Evolutionary conservation across 768 basidiomycete species (phyloP).

Genomic region (Collybia mongolica): DNA sequence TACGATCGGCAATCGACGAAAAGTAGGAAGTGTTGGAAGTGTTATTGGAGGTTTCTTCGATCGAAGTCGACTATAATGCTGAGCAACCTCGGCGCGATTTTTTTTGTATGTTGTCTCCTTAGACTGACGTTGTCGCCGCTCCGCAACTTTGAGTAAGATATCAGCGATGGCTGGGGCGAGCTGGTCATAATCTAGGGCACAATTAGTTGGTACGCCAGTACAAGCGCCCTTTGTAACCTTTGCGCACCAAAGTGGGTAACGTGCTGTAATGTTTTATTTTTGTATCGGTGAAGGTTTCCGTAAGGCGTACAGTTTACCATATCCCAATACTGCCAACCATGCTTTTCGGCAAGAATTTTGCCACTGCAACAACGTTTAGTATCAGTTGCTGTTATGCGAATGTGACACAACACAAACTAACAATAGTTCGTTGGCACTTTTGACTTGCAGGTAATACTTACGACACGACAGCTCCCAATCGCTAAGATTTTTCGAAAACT

Average conservation of each 20-base stretch:
- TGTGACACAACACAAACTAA: constrained; percentile 9
- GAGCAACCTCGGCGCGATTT: constrained; percentile 35
- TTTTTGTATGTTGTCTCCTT: constrained; percentile 19
- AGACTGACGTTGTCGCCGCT: constrained; percentile 17
- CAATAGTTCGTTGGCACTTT: constrained; percentile 14
- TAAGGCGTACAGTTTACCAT: constrained; percentile 40
- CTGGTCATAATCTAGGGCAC: constrained; percentile 26
- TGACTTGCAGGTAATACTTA: neutral
- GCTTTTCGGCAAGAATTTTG: constrained; percentile 23
- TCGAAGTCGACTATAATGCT: constrained; percentile 45
- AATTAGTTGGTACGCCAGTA: neutral
- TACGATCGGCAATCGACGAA: constrained; percentile 49
- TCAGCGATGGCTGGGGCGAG: constrained; percentile 22
- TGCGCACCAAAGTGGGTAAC: constrained; percentile 34
- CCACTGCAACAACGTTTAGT: constrained; percentile 28
- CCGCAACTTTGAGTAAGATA: constrained; percentile 20
- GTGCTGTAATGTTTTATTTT: constrained; percentile 36
- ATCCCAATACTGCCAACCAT: constrained; percentile 44
- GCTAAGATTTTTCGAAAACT: constrained; percentile 12
- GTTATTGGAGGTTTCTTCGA: constrained; percentile 24
- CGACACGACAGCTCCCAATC: constrained; percentile 10
- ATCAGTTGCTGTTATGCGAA: neutral
- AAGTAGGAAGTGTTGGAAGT: constrained; percentile 47
- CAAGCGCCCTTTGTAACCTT: neutral
- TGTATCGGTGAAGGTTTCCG: constrained; percentile 33